Base-by-base conservation (phyloP, 768 basidiomycete genomes). In the Boletus rubescentipes region DNA sequence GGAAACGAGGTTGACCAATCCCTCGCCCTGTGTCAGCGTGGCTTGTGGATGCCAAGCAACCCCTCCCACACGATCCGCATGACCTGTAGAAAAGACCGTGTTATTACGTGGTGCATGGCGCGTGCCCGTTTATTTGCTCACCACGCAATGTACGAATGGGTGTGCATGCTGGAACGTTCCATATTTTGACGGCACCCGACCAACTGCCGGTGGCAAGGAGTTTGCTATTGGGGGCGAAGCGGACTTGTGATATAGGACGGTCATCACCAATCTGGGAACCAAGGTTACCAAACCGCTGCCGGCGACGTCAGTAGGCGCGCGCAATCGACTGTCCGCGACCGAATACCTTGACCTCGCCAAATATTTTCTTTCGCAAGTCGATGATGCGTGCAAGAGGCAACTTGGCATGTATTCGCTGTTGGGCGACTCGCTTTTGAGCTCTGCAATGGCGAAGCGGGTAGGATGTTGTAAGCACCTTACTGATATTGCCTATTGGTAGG, bases 201-300 rank as follows among this genome's bases (percentile, higher is more conserved):
- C 97, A 99, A 61, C 92, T 94, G 11, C 90, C 94, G 2, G 96
- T 96, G 5, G 93, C 90, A 44, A 98, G 81, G 53, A 89, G 79
- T 64, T 90, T 73, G 67, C 88, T 89, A 68, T 98, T 90, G 9
- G 97, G 97, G 4, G 96, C 84, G 70, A 98, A 98, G 36, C 97
- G 88, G 29, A 98, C 91, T 74, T 90, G 87, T 2, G 93, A 89
- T 59, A 98, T 84, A 1, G 97, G 94, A 39, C 97, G 82, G 61
- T 97, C 94, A 69, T 98, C 97, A 50, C 94, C 97, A 61, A 98
- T 94, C 79, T 98, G 96, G 0, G 97, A 98, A 21, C 97, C 97
- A 41, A 98, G 83, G 64, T 94, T 96, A 44, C 85, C 79, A 71
- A 91, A 94, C 71, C 86, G 90, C 92, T 95, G 62, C 2, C 21